These are phyloP conservation scores for Hymenoscyphus repandus DNA, from an alignment of 2,329 filamentous ascomycete species.

Conservation along the genomic window DNA sequence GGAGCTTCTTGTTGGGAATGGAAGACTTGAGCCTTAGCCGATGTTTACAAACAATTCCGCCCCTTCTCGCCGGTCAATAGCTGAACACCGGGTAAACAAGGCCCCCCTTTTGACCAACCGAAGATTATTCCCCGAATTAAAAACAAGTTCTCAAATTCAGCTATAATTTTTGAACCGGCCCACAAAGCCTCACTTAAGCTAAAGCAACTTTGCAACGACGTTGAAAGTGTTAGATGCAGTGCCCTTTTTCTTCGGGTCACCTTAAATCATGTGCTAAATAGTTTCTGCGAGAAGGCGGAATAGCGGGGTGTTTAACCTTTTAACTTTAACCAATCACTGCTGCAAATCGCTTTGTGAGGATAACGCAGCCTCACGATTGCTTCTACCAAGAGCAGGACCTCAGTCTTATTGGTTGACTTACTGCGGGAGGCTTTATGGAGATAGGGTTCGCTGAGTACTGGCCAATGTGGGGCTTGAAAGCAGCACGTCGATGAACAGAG, in stretches of 20 bases:
- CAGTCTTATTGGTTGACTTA: conserved; percentile 3
- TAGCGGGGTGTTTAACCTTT: conserved; percentile 10
- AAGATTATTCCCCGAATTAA: conserved; percentile 6
- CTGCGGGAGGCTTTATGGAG: conserved; percentile 7
- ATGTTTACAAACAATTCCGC: conserved; percentile 22
- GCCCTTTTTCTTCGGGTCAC: conserved; percentile 21
- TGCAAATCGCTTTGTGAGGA: conserved; percentile 11
- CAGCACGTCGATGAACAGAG: too few relatives aligned
- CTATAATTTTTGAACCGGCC: background rate
- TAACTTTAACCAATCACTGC: conserved; percentile 15
- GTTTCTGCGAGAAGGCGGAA: conserved; percentile 15
- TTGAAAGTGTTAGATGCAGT: background rate
- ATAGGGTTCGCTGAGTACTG: conserved; percentile 1
- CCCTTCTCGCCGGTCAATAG: conserved; percentile 12
- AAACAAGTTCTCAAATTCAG: background rate
- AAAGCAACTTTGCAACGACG: too few relatives aligned
- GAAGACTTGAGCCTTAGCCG: conserved; percentile 16
- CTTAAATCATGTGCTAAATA: conserved; percentile 25
- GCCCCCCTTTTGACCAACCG: conserved; percentile 22
- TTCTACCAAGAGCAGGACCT: conserved; percentile 3
- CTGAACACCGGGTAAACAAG: conserved; percentile 25
- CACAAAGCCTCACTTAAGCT: conserved; percentile 3
- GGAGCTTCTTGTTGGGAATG: conserved; percentile 18
- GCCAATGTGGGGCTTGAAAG: background rate
- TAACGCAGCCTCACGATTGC: conserved; percentile 19